phyloP scores from a whole-genome alignment of 352 stramenopile species.

The Phytophthora quininea region DNA sequence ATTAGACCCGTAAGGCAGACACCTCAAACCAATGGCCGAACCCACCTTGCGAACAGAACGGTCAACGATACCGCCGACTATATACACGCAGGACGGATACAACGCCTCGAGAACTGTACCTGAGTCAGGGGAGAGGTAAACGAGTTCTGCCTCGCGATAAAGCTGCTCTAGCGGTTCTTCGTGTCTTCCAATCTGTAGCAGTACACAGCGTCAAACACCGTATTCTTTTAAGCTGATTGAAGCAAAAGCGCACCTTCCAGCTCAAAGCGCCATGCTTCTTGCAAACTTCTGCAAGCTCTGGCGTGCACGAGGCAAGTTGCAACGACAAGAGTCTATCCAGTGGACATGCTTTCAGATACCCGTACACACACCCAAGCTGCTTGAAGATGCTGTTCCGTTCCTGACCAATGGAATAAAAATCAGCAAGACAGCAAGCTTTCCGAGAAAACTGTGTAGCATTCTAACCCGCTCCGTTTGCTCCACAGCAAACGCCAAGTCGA shows the following conservation, averaged over 20 bases:
- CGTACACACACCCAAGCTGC: constrained; percentile 78
- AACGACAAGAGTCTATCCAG: constrained; percentile 69
- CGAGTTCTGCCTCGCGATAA: constrained; percentile 53
- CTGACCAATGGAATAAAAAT: constrained; percentile 25
- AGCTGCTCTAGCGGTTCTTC: constrained; percentile 54
- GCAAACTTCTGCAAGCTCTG: constrained; percentile 38
- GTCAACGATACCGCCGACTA: constrained; percentile 87
- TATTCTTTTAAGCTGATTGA: background rate
- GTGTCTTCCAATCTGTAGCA: constrained; percentile 41
- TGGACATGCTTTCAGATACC: constrained; percentile 75
- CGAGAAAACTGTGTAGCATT: too few relatives aligned
- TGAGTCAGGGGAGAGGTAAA: constrained; percentile 89
- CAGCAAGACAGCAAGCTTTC: background rate
- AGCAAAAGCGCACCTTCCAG: constrained; percentile 61
- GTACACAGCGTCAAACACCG: background rate
- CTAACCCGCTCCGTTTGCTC: constrained; percentile 53
- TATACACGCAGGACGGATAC: constrained; percentile 61
- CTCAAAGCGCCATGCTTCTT: constrained; percentile 45
- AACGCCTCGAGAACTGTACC: constrained; percentile 61
- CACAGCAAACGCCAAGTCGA: constrained; percentile 67
- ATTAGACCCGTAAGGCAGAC: background rate
- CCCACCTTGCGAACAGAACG: constrained; percentile 78
- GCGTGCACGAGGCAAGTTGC: constrained; percentile 54
- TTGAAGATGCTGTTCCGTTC: constrained; percentile 84
- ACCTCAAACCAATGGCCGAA: background rate